Percentiles rank a stretch among this genome's conserved stretches.
These are phyloP conservation scores for Talaromyces sp. DNA, from an alignment of 2,329 filamentous ascomycete genomes.

Conservation along the genomic window DNA sequence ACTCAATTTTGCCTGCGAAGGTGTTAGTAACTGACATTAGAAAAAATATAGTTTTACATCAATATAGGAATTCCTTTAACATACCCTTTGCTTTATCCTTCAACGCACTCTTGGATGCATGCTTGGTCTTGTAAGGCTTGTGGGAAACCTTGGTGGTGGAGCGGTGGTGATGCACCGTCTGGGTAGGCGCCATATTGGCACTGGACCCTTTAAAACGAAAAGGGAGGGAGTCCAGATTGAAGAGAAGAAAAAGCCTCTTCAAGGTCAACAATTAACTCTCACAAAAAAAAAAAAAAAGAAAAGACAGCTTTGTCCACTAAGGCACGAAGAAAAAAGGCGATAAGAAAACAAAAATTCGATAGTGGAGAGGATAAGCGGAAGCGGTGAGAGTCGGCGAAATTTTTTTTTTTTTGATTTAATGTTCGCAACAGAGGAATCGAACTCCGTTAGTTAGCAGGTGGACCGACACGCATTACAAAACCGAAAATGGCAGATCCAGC, in stretches of 20 bases:
- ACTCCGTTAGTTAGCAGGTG: slow-evolving; percentile 1
- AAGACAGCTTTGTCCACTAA: slow-evolving; percentile 8
- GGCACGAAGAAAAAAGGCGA: slow-evolving; percentile 21
- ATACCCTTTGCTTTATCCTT: slow-evolving; percentile 83
- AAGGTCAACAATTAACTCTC: background rate
- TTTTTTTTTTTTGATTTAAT: slow-evolving; percentile 21
- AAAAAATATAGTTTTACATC: background rate
- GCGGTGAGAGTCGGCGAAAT: slow-evolving; percentile 26
- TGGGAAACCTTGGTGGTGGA: slow-evolving; percentile 86
- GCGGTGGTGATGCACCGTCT: slow-evolving; percentile 73
- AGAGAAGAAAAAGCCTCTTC: background rate
- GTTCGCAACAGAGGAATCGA: background rate
- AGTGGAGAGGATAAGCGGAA: slow-evolving; percentile 40
- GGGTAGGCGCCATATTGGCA: slow-evolving; percentile 73
- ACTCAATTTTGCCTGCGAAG: slow-evolving; percentile 71
- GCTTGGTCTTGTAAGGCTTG: slow-evolving; percentile 91
- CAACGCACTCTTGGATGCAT: slow-evolving; percentile 83
- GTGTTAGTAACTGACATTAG: slow-evolving; percentile 11
- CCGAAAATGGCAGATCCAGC: slow-evolving; percentile 34
- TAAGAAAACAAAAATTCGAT: slow-evolving; percentile 39
- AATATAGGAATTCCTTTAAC: background rate
- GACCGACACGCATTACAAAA: slow-evolving; percentile 8
- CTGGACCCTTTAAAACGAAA: slow-evolving; percentile 79
- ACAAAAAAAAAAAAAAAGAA: slow-evolving; percentile 7
- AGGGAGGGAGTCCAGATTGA: slow-evolving; percentile 62